Percentiles rank a stretch among this genome's conserved stretches.
Evolutionary conservation across 345 rosid species (phyloP).

Genomic region (Populus simonii): DNA sequence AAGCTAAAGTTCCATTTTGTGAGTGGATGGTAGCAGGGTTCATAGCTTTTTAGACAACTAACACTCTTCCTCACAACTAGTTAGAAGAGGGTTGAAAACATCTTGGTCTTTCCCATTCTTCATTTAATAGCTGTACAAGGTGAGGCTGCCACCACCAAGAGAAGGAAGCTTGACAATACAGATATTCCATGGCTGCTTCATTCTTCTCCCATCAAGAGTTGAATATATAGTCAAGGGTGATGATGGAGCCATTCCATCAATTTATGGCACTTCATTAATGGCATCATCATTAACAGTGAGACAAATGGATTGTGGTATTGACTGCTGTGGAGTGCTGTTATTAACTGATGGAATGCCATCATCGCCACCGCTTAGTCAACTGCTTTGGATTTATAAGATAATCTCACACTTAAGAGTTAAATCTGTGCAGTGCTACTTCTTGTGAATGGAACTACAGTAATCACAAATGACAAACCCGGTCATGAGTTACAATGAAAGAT

Average conservation of each 20-base stretch:
- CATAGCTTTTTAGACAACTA: not conserved
- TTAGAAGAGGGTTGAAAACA: not conserved
- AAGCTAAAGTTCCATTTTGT: not conserved
- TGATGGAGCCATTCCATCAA: not conserved
- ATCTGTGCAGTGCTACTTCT: too few relatives aligned
- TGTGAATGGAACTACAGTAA: not conserved
- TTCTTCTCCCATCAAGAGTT: not conserved
- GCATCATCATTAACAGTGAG: not conserved
- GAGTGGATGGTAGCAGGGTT: not conserved
- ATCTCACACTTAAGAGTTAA: too few relatives aligned
- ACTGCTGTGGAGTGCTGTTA: too few relatives aligned
- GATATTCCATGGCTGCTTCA: not conserved
- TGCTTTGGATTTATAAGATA: too few relatives aligned
- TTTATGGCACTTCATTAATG: not conserved
- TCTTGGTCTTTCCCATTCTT: not conserved
- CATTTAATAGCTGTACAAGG: too few relatives aligned
- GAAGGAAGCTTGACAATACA: not conserved
- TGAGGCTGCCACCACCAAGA: not conserved
- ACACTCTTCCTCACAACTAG: not conserved
- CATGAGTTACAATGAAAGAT: not conserved
- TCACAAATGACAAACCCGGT: not conserved
- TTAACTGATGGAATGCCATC: too few relatives aligned
- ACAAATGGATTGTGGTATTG: not conserved
- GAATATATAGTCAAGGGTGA: not conserved
- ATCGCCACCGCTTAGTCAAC: too few relatives aligned